phyloP scores from a whole-genome alignment of 352 stramenopile species.

The Phytophthora agathidicida region DNA sequence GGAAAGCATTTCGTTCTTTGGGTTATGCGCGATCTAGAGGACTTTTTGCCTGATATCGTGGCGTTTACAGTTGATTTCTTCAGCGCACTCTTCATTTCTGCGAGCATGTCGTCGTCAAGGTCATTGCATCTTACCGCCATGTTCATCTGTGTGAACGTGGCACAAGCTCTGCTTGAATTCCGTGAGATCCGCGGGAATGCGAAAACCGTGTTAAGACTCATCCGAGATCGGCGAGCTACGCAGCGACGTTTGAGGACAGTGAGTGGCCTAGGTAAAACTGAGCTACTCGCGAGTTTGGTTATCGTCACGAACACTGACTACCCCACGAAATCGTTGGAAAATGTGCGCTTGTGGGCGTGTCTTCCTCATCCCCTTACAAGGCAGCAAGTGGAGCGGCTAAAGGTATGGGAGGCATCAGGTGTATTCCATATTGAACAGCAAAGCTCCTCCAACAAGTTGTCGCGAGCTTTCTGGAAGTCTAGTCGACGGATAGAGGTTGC shows the following conservation, averaged over 20 bases:
- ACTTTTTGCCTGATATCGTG: conserved; percentile 3
- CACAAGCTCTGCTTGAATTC: neutral
- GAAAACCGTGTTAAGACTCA: neutral
- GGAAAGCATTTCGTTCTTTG: conserved; percentile 1
- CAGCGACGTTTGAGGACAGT: neutral
- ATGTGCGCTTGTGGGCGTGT: neutral
- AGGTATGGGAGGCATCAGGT: neutral
- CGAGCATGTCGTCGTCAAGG: conserved; percentile 9
- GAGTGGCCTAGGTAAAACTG: neutral
- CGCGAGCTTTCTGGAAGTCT: too few relatives aligned
- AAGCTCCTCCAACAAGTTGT: neutral
- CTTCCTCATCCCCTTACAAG: neutral
- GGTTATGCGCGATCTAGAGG: neutral
- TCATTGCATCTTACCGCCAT: neutral
- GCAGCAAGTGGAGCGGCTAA: neutral
- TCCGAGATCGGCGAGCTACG: neutral
- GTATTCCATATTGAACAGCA: neutral
- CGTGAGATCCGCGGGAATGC: neutral
- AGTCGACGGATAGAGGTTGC: neutral
- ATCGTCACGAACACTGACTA: neutral
- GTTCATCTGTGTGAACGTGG: neutral
- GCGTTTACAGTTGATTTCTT: conserved; percentile 16
- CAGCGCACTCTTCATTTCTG: conserved; percentile 15
- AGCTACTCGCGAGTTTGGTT: neutral
- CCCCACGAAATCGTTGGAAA: neutral